phyloP scores from a whole-genome alignment of 192 early-diverging fungal genomes.

The Coemansia sp. region DNA sequence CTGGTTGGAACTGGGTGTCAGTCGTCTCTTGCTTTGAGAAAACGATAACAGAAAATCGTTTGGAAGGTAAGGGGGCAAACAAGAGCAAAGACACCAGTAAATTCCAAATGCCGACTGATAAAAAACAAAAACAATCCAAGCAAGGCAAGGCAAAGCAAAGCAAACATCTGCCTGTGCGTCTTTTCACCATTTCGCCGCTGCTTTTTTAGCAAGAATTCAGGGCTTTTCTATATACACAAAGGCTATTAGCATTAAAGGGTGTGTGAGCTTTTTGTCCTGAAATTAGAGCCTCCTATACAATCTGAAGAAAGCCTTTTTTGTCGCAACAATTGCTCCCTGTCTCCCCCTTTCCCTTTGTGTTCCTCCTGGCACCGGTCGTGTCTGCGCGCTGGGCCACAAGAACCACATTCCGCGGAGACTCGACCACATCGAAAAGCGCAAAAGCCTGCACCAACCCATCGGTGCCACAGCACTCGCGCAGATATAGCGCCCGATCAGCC shows the following conservation, averaged over 20 bases:
- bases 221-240: too few relatives aligned
- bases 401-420: constrained; percentile 47
- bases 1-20: neutral
- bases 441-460: constrained; percentile 30
- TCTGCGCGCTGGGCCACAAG: constrained; percentile 34
- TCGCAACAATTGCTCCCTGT: constrained; percentile 3
- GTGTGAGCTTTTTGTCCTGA: too few relatives aligned
- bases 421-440: constrained; percentile 47
- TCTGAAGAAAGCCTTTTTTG: neutral
- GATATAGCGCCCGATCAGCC: constrained; percentile 70
- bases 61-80: neutral
- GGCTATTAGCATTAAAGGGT: too few relatives aligned
- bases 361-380: neutral
- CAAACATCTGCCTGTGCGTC: neutral
- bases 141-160: too few relatives aligned
- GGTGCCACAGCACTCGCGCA: constrained; percentile 55
- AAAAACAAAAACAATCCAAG: neutral
- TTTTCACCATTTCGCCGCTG: too few relatives aligned
- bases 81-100: neutral
- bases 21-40: neutral
- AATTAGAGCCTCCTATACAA: too few relatives aligned
- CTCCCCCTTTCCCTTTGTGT: neutral
- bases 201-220: too few relatives aligned
- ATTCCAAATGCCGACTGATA: neutral
- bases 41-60: neutral